Evolutionary conservation across 495 filamentous ascomycete genomes (phyloP), one percentile per base, ranked within the genome.

Genomic region (Podospora didyma): DNA sequence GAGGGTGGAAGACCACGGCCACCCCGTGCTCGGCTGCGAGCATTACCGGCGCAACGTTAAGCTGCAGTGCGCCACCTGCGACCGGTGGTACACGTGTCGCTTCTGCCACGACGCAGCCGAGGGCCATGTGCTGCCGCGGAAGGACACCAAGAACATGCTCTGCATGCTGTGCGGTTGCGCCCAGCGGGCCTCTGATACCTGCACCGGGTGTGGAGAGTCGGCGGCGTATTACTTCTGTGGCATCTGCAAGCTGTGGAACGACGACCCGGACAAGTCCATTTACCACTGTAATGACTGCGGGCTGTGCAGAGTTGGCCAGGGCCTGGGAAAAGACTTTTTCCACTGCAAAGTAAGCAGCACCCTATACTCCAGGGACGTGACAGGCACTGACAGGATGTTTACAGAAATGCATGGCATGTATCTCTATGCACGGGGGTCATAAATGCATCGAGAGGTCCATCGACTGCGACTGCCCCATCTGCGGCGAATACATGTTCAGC

Each of bases 221-320:
- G 85, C 87, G 17, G 89, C 92, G n/a, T 88, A 86, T 66, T 97
- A 97, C 73, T 99, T 94, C 64, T 99, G 95, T 72, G 81, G 84
- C 47, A 87, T 91, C 54, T 97, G 94, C 80, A 96, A 97, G 70
- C 78, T 99, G 2, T 99, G 95, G 95, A 92, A 97, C 67, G 88
- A 97, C 62, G 91, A 96, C 62, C 79, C 83, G 35, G 85, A 85
- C 60, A 97, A 96, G 70, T 86, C 86, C 63, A 96, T 97, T 45
- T 99, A 99, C 65, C 94, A 99, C 69, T 99, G 94, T 71, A 80
- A 86, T 63, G 94, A 97, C 66, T 99, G 94, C 73, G 94, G 94
- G 1, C 94, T 99, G 60, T 99, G 94, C 68, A 80, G 94, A 53
- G 86, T 93, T 46, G 94, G 94, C 9, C 83, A 89, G 69, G 94